These are phyloP conservation scores for Alternaria longipes DNA, from an alignment of 2,329 filamentous ascomycete species.

Conservation along the genomic window DNA sequence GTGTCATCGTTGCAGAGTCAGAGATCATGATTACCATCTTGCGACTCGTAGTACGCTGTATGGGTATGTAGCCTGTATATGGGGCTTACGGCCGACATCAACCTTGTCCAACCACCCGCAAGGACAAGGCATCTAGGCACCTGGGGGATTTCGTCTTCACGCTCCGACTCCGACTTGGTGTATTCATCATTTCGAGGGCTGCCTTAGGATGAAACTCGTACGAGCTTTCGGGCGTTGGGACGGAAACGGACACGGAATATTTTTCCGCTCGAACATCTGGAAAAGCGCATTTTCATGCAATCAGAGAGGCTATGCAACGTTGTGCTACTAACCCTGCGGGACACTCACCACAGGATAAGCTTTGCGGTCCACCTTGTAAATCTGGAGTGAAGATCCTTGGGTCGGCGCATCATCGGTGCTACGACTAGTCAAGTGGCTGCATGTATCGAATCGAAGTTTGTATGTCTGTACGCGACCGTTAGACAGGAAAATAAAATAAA, in stretches of 20 bases:
- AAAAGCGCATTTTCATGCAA: not conserved
- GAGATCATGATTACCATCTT: not conserved
- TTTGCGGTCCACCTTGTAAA: slow-evolving; percentile 1
- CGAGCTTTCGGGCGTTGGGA: not conserved
- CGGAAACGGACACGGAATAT: not conserved
- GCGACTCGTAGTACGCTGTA: not conserved
- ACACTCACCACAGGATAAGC: not conserved
- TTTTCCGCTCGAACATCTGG: not conserved
- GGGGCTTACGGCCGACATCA: not conserved
- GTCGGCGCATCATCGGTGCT: slow-evolving; percentile 2
- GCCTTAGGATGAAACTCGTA: not conserved
- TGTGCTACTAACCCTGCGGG: not conserved
- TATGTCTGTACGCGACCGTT: not conserved
- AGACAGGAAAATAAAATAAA: not conserved
- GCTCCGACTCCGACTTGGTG: not conserved
- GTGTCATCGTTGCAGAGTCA: slow-evolving; percentile 3
- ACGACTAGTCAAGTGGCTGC: not conserved
- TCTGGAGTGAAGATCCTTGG: not conserved
- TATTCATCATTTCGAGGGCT: not conserved
- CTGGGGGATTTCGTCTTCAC: not conserved
- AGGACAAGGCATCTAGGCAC: not conserved
- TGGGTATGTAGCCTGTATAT: not conserved
- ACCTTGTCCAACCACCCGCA: not conserved
- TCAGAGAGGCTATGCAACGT: not conserved
- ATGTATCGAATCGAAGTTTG: not conserved